Conservation (phyloP, 495 filamentous ascomycete genomes). For the Tetracladium setigerum region DNA sequence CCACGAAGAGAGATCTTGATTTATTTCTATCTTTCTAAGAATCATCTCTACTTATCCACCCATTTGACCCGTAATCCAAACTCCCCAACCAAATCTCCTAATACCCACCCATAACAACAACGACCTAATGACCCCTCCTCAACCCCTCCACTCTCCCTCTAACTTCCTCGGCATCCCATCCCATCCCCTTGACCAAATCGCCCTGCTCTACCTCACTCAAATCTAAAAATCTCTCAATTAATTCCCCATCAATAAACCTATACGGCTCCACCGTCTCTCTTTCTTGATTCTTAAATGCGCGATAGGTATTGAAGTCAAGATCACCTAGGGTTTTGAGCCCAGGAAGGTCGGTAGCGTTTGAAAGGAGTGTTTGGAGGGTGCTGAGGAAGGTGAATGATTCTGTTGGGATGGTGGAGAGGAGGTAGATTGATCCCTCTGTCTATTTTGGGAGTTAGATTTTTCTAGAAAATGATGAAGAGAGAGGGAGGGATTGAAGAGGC, state of each 20-base stretch:
- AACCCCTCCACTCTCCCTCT: slow-evolving; percentile 66
- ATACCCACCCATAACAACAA: too few species aligned
- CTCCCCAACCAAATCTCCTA: too few species aligned
- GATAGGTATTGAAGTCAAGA: slow-evolving; percentile 70
- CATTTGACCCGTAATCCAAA: too few species aligned
- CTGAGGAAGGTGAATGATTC: slow-evolving; percentile 72
- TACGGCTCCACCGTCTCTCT: slow-evolving; percentile 68
- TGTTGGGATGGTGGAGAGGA: slow-evolving; percentile 70
- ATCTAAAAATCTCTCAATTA: slow-evolving; percentile 80
- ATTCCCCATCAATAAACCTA: slow-evolving; percentile 87
- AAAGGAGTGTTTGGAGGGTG: slow-evolving; percentile 66
- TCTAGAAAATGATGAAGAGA: background rate
- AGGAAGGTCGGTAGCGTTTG: slow-evolving; percentile 18
- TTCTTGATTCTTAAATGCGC: slow-evolving; percentile 66
- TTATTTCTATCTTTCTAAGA: too few species aligned
- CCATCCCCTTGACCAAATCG: slow-evolving; percentile 54
- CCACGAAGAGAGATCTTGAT: too few species aligned
- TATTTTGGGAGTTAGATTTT: slow-evolving; percentile 30
- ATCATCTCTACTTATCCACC: too few species aligned
- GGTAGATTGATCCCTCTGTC: slow-evolving; percentile 88
- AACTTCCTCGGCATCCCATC: slow-evolving; percentile 62
- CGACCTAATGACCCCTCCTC: slow-evolving; percentile 54
- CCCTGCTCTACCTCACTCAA: slow-evolving; percentile 54
- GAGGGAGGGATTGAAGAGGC: slow-evolving; percentile 21
- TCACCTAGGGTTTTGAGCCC: slow-evolving; percentile 23